Evolutionary conservation across 179 eudicot species (phyloP).

Genomic region (Patellifolia procumbens): DNA sequence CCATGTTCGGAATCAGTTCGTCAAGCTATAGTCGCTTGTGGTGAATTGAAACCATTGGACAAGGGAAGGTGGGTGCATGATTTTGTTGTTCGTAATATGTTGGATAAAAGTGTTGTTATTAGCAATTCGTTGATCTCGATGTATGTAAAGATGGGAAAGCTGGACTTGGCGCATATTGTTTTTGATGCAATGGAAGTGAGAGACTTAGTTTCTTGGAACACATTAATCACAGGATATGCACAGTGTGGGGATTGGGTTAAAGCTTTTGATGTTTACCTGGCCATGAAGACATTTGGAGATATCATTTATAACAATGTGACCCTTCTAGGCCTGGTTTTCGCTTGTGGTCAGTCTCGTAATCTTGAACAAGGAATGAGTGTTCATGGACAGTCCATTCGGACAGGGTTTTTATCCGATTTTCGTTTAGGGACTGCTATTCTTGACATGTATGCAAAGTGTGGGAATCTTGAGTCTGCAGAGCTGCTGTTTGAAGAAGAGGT

Average conservation of each 20-base stretch:
- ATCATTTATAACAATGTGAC: slow-evolving; percentile 33
- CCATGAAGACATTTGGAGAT: slow-evolving; percentile 33
- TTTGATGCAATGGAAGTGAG: slow-evolving; percentile 38
- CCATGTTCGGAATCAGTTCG: slow-evolving; percentile 30
- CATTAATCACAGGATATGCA: slow-evolving; percentile 43
- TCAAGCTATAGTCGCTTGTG: slow-evolving; percentile 37
- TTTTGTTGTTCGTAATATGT: slow-evolving; percentile 29
- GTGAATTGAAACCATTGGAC: slow-evolving; percentile 37
- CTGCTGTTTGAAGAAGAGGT: slow-evolving; percentile 35
- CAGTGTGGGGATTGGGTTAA: slow-evolving; percentile 35
- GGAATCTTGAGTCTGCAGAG: slow-evolving; percentile 36
- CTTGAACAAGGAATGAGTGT: slow-evolving; percentile 42
- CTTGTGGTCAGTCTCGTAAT: slow-evolving; percentile 32
- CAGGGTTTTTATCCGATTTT: slow-evolving; percentile 36
- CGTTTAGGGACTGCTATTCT: slow-evolving; percentile 43
- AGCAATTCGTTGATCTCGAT: slow-evolving; percentile 41
- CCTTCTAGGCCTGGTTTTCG: slow-evolving; percentile 35
- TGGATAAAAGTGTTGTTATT: slow-evolving; percentile 22
- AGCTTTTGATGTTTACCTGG: slow-evolving; percentile 33
- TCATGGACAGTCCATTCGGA: slow-evolving; percentile 37
- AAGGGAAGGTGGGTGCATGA: slow-evolving; percentile 33
- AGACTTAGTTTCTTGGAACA: slow-evolving; percentile 55
- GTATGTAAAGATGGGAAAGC: slow-evolving; percentile 39
- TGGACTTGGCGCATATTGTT: slow-evolving; percentile 33
- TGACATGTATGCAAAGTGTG: slow-evolving; percentile 51